These are phyloP conservation scores for Stephanodiscus minutulus DNA, from an alignment of 108 stramenopile species.

Conservation along the genomic window DNA sequence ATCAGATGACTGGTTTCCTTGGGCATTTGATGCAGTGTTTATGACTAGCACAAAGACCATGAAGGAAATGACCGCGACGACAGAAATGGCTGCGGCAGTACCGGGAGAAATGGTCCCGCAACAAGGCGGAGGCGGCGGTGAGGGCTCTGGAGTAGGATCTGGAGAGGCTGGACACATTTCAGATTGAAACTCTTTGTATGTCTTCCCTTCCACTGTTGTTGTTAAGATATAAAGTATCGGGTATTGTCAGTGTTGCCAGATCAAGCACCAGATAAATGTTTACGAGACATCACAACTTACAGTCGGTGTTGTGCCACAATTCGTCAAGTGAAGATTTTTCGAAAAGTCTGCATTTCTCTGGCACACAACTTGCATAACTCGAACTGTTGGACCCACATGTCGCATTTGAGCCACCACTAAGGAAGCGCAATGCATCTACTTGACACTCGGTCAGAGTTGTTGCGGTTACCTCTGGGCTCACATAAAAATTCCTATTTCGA, in stretches of 20 bases:
- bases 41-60: no score
- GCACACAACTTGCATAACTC: constrained; percentile 17
- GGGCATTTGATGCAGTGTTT: no score
- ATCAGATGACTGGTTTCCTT: no score
- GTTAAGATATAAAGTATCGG: no score
- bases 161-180: no score
- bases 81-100: no score
- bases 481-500: constrained; percentile 28
- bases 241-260: constrained; percentile 2
- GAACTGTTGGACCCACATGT: constrained; percentile 30
- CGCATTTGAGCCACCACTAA: constrained; percentile 31
- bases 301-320: constrained; percentile 37
- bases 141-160: no score
- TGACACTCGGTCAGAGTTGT: constrained; percentile 21
- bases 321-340: constrained; percentile 21
- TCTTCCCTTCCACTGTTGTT: constrained; percentile 15
- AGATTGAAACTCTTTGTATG: no score
- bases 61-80: no score
- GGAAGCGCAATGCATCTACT: constrained; percentile 38
- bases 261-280: no score
- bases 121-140: no score
- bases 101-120: no score
- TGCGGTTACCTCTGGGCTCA: constrained; percentile 32
- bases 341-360: constrained; percentile 19
- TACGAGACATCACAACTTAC: constrained; percentile 17